Evolutionary conservation across 2,329 filamentous ascomycete genomes (phyloP).

Genomic region (Dothidotthia symphoricarpi): DNA sequence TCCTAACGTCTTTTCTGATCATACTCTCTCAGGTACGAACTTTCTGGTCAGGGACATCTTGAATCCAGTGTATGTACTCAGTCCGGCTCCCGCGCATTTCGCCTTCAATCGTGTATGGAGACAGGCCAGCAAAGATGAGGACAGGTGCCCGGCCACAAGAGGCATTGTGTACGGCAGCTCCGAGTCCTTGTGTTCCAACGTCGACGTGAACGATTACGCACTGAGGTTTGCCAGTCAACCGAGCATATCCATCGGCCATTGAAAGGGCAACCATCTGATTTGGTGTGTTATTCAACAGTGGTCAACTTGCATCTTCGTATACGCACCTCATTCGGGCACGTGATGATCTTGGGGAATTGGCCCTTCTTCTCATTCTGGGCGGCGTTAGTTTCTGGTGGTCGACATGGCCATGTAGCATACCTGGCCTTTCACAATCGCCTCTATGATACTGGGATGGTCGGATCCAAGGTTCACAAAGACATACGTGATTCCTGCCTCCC

Average conservation of each 20-base stretch:
- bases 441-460: constrained; percentile 73
- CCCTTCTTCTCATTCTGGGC: constrained; percentile 56
- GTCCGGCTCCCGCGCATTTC: constrained; percentile 70
- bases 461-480: constrained; percentile 68
- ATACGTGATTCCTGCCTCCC: constrained; percentile 54
- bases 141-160: constrained; percentile 72
- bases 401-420: too few relatives aligned
- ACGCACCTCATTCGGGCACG: constrained; percentile 72
- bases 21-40: too few relatives aligned
- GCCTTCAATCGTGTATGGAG: constrained; percentile 73
- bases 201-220: constrained; percentile 79
- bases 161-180: constrained; percentile 76
- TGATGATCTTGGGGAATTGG: constrained; percentile 70
- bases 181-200: constrained; percentile 76
- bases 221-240: constrained; percentile 67
- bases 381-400: too few relatives aligned
- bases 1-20: too few relatives aligned
- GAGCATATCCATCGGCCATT: constrained; percentile 77
- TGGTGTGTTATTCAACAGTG: background rate
- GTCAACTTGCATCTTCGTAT: background rate
- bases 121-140: constrained; percentile 74
- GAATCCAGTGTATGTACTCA: constrained; percentile 85
- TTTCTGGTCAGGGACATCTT: constrained; percentile 79
- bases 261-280: constrained; percentile 77
- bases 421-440: constrained; percentile 76